Evolutionary conservation across 78 protist species (phyloP), one percentile per base, ranked within the genome.

Genomic region (Dictyostelium capitatum): DNA sequence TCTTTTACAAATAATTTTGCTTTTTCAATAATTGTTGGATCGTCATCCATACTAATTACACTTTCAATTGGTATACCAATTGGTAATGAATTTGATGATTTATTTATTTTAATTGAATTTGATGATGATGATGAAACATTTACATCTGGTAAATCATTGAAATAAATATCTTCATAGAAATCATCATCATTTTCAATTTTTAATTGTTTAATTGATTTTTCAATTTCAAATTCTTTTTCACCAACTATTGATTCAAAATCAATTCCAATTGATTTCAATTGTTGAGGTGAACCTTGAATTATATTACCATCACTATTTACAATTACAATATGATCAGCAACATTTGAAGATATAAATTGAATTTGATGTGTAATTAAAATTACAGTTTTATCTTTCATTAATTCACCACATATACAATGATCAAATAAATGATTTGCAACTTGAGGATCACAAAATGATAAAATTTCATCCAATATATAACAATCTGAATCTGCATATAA

Each of bases 361-460:
- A 96, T 14, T 15, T 43, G 54, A 80, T 96, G 93, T 0, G 98
- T 97, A 43, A 98, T 95, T 20, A 98, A 89, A 15, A 98, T 46
- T 14, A 95, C 70, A 0, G 98, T 87, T 70, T 41, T 80, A 64
- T 15, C 50, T 11, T 7, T 5, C 17, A 98, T 94, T 9, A 62
- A 15, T 37, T 37, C 43, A 6, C 95, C 95, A 47, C 65, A 23
- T 28, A 97, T 65, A 48, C 84, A 67, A 19, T 72, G 46, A 20
- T 79, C 23, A n/a, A 97, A 96, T 14, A 97, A 15, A 70, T 80
- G 70, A 1, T 80, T 54, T 11, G 93, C 97, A 14, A 98, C 98
- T 73, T 97, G 87, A 15, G 77, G 90, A 72, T 96, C 98, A 32
- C 95, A 95, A 4, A 97, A 97, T 23, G 78, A 37, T 32, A 96